phyloP scores from a whole-genome alignment of 1,284 basidiomycete species.

The Ustilago crameri region DNA sequence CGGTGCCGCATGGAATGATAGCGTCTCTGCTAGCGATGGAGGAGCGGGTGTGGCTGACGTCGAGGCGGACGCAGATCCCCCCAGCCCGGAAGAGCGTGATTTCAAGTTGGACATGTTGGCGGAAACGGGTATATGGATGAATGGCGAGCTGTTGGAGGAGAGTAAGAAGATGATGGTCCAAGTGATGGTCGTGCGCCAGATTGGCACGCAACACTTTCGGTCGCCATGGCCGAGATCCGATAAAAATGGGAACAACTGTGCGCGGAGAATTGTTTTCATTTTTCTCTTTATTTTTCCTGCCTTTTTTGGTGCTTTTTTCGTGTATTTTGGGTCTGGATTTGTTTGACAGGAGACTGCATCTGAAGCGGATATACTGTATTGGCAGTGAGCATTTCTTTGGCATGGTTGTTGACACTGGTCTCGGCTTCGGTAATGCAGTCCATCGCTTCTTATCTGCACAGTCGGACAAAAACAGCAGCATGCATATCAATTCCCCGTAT shows the following conservation, averaged over 20 bases:
- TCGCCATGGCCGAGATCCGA: conserved; percentile 6
- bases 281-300: too few species aligned
- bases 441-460: not conserved
- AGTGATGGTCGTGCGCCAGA: too few species aligned
- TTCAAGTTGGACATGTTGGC: conserved; percentile 16
- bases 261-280: too few species aligned
- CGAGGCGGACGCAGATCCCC: conserved; percentile 18
- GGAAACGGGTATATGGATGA: not conserved
- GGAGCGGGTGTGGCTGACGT: conserved; percentile 41
- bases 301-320: too few species aligned
- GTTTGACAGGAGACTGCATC: not conserved
- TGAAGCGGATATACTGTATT: too few species aligned
- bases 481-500: too few species aligned
- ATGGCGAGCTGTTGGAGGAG: not conserved
- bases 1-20: conserved; percentile 44
- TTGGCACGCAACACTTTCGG: too few species aligned
- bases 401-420: conserved; percentile 19
- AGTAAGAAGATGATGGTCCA: not conserved
- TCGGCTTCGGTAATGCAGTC: conserved; percentile 27
- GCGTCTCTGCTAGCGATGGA: conserved; percentile 36
- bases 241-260: not conserved
- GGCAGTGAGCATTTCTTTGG: not conserved
- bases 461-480: not conserved
- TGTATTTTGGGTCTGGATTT: not conserved
- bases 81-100: conserved; percentile 7